Evolutionary conservation across 192 early-diverging fungal species (phyloP).

Genomic region (Diversispora epigaea): DNA sequence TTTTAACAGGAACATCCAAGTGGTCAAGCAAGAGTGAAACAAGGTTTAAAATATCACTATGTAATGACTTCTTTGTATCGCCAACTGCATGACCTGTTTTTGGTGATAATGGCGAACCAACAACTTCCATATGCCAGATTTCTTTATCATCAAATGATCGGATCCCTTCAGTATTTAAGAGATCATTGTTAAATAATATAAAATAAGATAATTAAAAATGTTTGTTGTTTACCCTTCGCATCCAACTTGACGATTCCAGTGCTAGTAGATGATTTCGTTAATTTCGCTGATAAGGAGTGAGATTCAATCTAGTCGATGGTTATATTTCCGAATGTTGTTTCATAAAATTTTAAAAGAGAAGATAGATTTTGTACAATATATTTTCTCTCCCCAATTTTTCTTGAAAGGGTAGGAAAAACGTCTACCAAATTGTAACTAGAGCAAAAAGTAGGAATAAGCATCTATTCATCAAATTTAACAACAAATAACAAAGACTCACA

Average conservation of each 20-base stretch:
- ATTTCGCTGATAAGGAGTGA: slow-evolving; percentile 24
- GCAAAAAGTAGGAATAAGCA: slow-evolving; percentile 8
- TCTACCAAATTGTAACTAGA: slow-evolving; percentile 29
- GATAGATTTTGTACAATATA: slow-evolving; percentile 29
- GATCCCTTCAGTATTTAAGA: neutral
- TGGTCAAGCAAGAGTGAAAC: slow-evolving; percentile 13
- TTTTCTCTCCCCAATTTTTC: slow-evolving; percentile 32
- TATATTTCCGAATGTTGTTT: slow-evolving; percentile 30
- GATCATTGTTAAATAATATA: neutral
- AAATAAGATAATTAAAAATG: neutral
- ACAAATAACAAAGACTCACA: slow-evolving; percentile 8
- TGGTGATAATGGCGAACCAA: slow-evolving; percentile 5
- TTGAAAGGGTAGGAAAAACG: slow-evolving; percentile 1
- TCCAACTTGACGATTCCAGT: slow-evolving; percentile 27
- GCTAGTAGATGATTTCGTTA: slow-evolving; percentile 29
- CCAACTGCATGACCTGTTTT: neutral
- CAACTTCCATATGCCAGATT: slow-evolving; percentile 23
- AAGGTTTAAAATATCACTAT: slow-evolving; percentile 23
- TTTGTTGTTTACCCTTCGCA: slow-evolving; percentile 20
- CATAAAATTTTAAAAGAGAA: slow-evolving; percentile 35
- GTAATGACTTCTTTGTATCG: slow-evolving; percentile 22
- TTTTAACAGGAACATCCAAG: neutral
- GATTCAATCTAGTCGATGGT: slow-evolving; percentile 32
- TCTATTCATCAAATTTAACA: slow-evolving; percentile 8
- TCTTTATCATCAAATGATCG: slow-evolving; percentile 2